phyloP scores from a whole-genome alignment of 345 rosid genomes.

The Linum trigynum region DNA sequence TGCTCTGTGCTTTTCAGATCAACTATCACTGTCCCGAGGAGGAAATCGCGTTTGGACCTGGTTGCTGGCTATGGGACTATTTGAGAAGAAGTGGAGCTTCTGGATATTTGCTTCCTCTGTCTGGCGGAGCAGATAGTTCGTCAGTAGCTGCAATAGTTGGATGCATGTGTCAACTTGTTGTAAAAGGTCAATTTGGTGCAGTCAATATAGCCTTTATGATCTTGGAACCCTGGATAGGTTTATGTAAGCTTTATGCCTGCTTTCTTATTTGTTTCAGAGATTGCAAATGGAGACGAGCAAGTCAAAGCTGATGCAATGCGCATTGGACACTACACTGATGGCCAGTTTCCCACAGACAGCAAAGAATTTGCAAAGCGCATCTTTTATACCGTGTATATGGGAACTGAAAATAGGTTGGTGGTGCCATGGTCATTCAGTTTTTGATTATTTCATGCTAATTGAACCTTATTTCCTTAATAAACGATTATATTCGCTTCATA shows the following conservation, averaged over 20 bases:
- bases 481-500: no score
- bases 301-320: constrained; percentile 87
- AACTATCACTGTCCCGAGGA: constrained; percentile 81
- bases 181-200: constrained; percentile 47
- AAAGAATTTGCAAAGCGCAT: constrained; percentile 85
- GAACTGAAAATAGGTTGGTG: constrained; percentile 83
- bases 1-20: constrained; percentile 34
- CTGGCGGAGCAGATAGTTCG: constrained; percentile 97
- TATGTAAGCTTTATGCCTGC: constrained; percentile 5
- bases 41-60: constrained; percentile 93
- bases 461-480: no score
- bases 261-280: constrained; percentile 37
- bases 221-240: neutral
- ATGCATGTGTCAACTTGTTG: constrained; percentile 97
- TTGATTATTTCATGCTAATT: neutral
- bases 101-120: constrained; percentile 94
- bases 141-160: constrained; percentile 98
- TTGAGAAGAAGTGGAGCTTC: constrained; percentile 96
- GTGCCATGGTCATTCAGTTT: neutral
- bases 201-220: neutral
- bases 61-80: constrained; percentile 99
- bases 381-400: constrained; percentile 93
- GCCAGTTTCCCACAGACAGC: constrained; percentile 73
- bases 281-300: constrained; percentile 80
- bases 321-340: constrained; percentile 61